Base-by-base conservation (phyloP, 495 filamentous ascomycete species). In the Letharia lupina region DNA sequence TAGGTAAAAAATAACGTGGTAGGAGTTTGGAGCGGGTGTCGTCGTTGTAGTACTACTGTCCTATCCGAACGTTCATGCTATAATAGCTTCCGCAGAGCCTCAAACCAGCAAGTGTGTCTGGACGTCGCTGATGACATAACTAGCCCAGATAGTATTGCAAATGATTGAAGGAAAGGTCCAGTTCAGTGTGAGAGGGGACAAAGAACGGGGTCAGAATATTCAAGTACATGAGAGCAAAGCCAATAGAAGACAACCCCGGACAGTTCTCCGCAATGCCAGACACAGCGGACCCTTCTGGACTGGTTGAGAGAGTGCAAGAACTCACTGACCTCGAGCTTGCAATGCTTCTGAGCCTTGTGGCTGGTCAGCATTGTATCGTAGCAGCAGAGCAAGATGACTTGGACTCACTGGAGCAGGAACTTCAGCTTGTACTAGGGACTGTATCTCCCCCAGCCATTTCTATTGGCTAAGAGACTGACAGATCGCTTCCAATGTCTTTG, bases 301-400 rank as follows among this genome's bases (percentile, higher is more conserved):
- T 93, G 57, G 76, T 84, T 62, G 79, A 84, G 33, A 84, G 86
- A 74, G 80, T 92, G 62, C 87, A 89, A 74, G 80, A 82, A 58
- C 79, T 98, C 52, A 91, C 89, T 63, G 94, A 96, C 76, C 81
- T 97, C 58, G 93, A 96, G 76, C 84, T 98, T 52, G 94, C 94
- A 37, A 77, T 88, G 16, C 81, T 97, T 31, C 80, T 97, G 60
- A 93, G 86, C 70, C 83, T 96, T 40, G 80, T 89, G 63, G 84
- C 87, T 35, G 83, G 85, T 64, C 88, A 94, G 75, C 93, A 98
- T 73, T 96, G 91, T 75, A 86, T 97, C 65, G 85, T 98, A 71
- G 86, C 89, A 75, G 88, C 89, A 50, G 86, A 87, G 13, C 75
- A 78, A 33, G 77, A 82, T 41, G 78, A 76, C 63, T 72, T 93